A percentile compares a stretch with the other conserved stretches of the same genome.
Evolutionary conservation across 2,329 filamentous ascomycete genomes (phyloP).

Genomic region (Ceratocystis papillata): DNA sequence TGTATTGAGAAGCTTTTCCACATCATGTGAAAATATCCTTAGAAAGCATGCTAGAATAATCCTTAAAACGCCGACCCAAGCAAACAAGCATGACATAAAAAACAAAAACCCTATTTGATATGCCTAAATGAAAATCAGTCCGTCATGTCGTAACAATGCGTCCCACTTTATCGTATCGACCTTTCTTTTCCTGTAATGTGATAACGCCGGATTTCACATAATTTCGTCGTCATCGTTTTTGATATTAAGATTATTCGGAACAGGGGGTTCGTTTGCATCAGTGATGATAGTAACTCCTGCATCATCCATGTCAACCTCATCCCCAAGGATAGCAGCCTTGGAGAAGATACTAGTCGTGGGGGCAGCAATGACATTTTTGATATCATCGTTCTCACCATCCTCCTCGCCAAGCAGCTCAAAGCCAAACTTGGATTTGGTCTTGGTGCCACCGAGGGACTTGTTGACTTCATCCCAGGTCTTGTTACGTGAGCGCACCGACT

Average conservation of each 20-base stretch:
- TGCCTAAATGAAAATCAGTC: slow-evolving; percentile 6
- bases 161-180: background rate
- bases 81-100: slow-evolving; percentile 15
- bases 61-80: slow-evolving; percentile 17
- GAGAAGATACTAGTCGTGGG: slow-evolving; percentile 3
- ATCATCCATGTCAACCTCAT: slow-evolving; percentile 13
- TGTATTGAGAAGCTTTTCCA: slow-evolving; percentile 8
- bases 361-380: background rate
- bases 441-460: slow-evolving; percentile 31
- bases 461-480: slow-evolving; percentile 52
- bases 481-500: slow-evolving; percentile 39
- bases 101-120: background rate
- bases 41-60: slow-evolving; percentile 11
- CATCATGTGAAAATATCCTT: background rate
- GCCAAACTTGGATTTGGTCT: slow-evolving; percentile 23
- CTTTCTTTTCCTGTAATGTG: background rate
- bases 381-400: slow-evolving; percentile 19
- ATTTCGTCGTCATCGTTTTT: slow-evolving; percentile 17
- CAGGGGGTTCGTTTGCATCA: slow-evolving; percentile 3
- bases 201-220: slow-evolving; percentile 7
- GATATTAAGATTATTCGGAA: background rate
- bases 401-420: slow-evolving; percentile 24
- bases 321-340: background rate
- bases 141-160: slow-evolving; percentile 13
- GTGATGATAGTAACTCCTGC: slow-evolving; percentile 12